Evolutionary conservation across 495 filamentous ascomycete species (phyloP).

Genomic region (Beverwykella pulmonaria): DNA sequence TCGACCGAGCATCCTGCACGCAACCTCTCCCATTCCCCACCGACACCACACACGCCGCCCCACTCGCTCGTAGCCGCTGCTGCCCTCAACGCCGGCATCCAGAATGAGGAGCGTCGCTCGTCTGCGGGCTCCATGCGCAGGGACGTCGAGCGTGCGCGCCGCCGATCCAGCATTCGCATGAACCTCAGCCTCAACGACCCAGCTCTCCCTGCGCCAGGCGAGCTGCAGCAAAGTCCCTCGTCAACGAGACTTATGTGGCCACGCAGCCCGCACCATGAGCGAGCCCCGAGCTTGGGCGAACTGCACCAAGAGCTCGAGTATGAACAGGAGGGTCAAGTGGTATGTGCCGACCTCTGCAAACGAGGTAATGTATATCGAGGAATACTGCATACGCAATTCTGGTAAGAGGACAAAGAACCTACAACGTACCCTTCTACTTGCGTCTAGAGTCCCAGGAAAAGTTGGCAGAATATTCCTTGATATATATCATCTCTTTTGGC

Average conservation of each 20-base stretch:
- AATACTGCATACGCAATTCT: too few relatives aligned
- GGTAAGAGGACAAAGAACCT: too few relatives aligned
- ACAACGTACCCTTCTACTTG: too few relatives aligned
- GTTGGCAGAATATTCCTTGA: too few relatives aligned
- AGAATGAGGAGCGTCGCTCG: constrained; percentile 62
- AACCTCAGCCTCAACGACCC: constrained; percentile 75
- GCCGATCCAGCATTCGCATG: constrained; percentile 70
- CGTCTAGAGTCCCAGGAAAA: too few relatives aligned
- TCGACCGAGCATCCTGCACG: constrained; percentile 28
- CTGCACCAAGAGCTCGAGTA: constrained; percentile 93
- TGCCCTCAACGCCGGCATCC: constrained; percentile 69
- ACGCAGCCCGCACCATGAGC: constrained; percentile 50
- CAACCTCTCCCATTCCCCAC: constrained; percentile 43
- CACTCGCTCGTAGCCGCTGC: constrained; percentile 68
- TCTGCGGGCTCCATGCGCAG: constrained; percentile 60
- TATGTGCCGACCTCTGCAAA: constrained; percentile 45
- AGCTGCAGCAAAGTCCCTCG: constrained; percentile 51
- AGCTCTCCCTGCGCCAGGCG: constrained; percentile 61
- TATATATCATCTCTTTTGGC: too few relatives aligned
- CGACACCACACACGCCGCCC: constrained; percentile 62
- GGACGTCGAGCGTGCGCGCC: constrained; percentile 58
- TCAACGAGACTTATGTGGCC: constrained; percentile 25
- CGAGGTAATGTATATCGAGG: too few relatives aligned
- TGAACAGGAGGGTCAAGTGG: constrained; percentile 94
- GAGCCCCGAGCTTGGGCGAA: constrained; percentile 84